Evolutionary conservation across 202 grass and related monocot genomes (phyloP), one percentile per base, ranked within the genome.

Genomic region (Eragrostis tef): DNA sequence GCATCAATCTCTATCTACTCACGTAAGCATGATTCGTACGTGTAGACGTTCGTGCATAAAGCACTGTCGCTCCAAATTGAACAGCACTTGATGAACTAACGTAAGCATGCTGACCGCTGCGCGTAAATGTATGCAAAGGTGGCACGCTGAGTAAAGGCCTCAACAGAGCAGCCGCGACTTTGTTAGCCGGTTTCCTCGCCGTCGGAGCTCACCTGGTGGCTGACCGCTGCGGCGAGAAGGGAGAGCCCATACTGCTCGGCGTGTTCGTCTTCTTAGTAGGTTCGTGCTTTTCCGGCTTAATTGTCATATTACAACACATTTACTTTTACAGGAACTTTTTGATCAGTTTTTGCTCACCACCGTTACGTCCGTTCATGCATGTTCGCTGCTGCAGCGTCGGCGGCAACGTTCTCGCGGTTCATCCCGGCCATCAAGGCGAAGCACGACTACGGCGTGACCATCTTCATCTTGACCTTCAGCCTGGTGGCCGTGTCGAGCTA

Each of bases 381-480:
- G 34, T 39, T 39, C 15, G 29, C 5, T 1, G 1, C 19, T 56
- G 76, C 80, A 97, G 94, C 89, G 16, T 81, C 92, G 49, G 87
- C 86, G 47, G 90, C 92, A 43, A 97, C 94, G 2, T 97, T 97
- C 84, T 88, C 90, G 31, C 89, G 94, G 9, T 97, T 97, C 84
- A 94, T 97, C 88, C 94, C 94, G 60, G 91, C 87, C 86, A 59
- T 97, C 31, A 97, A 97, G 83, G 94, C 91, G 14, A 45, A 61
- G 80, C 94, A 97, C 59, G 94, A 97, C 81, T 97, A 97, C 67
- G 94, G 94, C 0, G 91, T 97, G 43, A 92, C 87, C 19, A 97
- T 97, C 74, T 97, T 97, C 78, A 97, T 97, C 73, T 81, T 97
- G 5, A 94, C 94, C 51, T 97, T 97, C 84, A 92, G 94, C 86